Percentiles rank a stretch among this genome's conserved stretches.
These are phyloP conservation scores for Thielaviopsis musarum DNA, from an alignment of 2,329 filamentous ascomycete species.

Conservation along the genomic window DNA sequence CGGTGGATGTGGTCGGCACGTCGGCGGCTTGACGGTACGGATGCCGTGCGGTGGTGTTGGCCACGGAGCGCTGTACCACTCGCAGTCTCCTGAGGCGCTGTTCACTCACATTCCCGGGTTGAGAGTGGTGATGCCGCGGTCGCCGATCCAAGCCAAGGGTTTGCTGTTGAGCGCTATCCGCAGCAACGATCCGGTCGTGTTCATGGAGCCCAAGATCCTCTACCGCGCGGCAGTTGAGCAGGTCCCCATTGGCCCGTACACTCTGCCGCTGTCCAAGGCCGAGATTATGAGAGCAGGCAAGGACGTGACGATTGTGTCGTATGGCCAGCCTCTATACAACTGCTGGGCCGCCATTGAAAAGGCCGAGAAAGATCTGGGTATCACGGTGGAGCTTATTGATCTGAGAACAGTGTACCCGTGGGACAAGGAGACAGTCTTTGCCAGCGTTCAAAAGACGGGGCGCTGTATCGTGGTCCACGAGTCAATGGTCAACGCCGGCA, in stretches of 20 bases:
- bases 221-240: constrained; percentile 87
- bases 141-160: constrained; percentile 77
- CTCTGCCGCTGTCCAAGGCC: constrained; percentile 71
- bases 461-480: constrained; percentile 81
- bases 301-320: constrained; percentile 71
- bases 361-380: constrained; percentile 57
- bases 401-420: constrained; percentile 80
- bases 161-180: constrained; percentile 61
- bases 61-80: constrained; percentile 76
- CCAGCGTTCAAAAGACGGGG: constrained; percentile 76
- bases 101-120: constrained; percentile 81
- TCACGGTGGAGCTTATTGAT: constrained; percentile 73
- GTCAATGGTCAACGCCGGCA: constrained; percentile 75
- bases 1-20: constrained; percentile 37
- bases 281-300: constrained; percentile 67
- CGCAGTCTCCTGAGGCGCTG: constrained; percentile 73
- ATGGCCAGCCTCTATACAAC: constrained; percentile 76
- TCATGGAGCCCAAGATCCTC: constrained; percentile 87
- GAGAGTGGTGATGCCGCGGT: constrained; percentile 71
- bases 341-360: constrained; percentile 62
- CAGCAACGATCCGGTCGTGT: constrained; percentile 73
- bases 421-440: constrained; percentile 66
- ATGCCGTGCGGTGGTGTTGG: constrained; percentile 88
- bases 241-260: constrained; percentile 65
- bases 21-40: constrained; percentile 66